Evolutionary conservation across 306 rosid species (phyloP).

Genomic region (Corylus avellana): DNA sequence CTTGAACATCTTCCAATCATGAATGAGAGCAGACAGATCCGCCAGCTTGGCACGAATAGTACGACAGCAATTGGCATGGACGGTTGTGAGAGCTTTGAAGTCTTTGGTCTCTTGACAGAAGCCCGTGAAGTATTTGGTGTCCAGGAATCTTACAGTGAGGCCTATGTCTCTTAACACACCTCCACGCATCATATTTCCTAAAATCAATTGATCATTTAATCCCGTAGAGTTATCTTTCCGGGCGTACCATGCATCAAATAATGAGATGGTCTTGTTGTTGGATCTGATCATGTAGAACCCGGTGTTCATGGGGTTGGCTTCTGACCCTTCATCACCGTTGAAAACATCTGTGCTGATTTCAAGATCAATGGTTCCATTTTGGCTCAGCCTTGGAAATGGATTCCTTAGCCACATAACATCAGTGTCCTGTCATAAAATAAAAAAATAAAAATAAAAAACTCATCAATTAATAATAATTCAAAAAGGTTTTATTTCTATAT

Average conservation of each 20-base stretch:
- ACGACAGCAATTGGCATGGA: slow-evolving; percentile 40
- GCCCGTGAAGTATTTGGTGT: slow-evolving; percentile 35
- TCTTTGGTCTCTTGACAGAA: slow-evolving; percentile 35
- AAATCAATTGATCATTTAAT: slow-evolving; percentile 33
- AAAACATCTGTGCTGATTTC: slow-evolving; percentile 34
- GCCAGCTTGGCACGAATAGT: slow-evolving; percentile 23
- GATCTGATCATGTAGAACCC: slow-evolving; percentile 41
- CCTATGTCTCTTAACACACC: slow-evolving; percentile 14
- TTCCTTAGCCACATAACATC: slow-evolving; percentile 46
- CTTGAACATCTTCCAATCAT: slow-evolving; percentile 31
- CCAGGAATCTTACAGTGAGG: slow-evolving; percentile 21
- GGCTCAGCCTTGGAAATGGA: slow-evolving; percentile 34
- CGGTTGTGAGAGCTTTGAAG: slow-evolving; percentile 25
- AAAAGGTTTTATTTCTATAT: too few relatives aligned
- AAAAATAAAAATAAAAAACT: background rate
- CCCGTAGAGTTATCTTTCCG: slow-evolving; percentile 13
- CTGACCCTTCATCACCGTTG: slow-evolving; percentile 29
- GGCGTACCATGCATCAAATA: slow-evolving; percentile 31
- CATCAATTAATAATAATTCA: background rate
- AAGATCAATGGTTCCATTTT: slow-evolving; percentile 26
- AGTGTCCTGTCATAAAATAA: slow-evolving; percentile 19
- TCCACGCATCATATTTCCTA: slow-evolving; percentile 16
- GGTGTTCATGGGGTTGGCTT: slow-evolving; percentile 37
- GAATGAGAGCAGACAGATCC: slow-evolving; percentile 25
- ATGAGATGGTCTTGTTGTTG: slow-evolving; percentile 35